Evolutionary conservation across 2,329 filamentous ascomycete species (phyloP), one percentile per base, ranked within the genome.

Genomic region (Fusarium abutilonis): DNA sequence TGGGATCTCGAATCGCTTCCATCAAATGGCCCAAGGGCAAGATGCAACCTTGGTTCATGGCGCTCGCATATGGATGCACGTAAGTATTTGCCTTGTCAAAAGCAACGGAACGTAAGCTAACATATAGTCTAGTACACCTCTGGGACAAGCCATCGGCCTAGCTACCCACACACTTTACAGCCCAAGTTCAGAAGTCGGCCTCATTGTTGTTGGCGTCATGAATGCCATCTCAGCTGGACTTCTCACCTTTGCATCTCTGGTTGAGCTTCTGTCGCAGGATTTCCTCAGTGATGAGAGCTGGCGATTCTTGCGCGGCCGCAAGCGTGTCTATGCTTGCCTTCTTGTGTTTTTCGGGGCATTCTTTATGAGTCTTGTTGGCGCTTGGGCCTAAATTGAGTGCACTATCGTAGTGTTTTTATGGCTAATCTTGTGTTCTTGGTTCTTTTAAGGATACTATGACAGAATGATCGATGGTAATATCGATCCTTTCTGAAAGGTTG

Each of bases 121-220:
- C 36, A 45, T 9, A 2, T 7, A n/a, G 3, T 56, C 76, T 63
- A 87, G 82, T 4, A 91, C 89, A 1, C 89, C 89, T 1, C 77
- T 90, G 28, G 89, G 89, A n/a, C 89, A 91, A 71, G 89, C 88
- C 2, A 86, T 92, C 52, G 89, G 89, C 3, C 80, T 92, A 13
- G 80, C 86, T 15, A 82, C 89, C n/a, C 88, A 90, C 70, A 85
- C 83, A 8, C 76, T 91, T 9, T 92, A 92, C 74, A 87, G 86
- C 66, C 89, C 89, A 4, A 79, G 82, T 50, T 89, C 86, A 14
- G 82, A 88, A 52, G 79, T 84, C 0, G 89, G 89, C 1, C 77
- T 92, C 15, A 78, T 92, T 15, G 85, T 91, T 72, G 89, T 91
- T 15, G 89, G 89, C 3, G 83, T 89, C 69, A 91, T 90, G 79